Conservation (phyloP, 495 filamentous ascomycete genomes). For the Clavariopsis aquatica region DNA sequence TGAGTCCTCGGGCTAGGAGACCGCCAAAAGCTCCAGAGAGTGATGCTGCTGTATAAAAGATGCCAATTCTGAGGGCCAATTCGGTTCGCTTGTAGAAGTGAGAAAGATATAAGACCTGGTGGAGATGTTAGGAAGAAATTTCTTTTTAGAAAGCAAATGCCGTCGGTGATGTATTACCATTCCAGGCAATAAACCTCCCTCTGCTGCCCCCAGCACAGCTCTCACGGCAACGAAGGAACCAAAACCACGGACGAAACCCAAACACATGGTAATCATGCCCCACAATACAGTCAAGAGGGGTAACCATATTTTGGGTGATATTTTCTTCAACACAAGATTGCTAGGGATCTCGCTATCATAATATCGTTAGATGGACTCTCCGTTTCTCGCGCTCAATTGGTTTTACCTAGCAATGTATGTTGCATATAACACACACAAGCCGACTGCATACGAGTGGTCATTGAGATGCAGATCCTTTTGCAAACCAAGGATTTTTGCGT, state of each 20-base stretch:
- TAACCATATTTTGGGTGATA: constrained; percentile 30
- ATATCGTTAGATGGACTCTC: background rate
- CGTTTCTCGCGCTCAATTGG: background rate
- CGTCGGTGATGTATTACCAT: constrained; percentile 46
- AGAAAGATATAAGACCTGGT: constrained; percentile 43
- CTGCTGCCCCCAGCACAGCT: constrained; percentile 43
- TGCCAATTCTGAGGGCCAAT: constrained; percentile 31
- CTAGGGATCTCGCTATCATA: constrained; percentile 29
- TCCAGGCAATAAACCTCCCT: constrained; percentile 55
- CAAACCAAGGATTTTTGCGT: constrained; percentile 36
- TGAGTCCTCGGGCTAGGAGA: constrained; percentile 24
- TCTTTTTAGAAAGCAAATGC: background rate
- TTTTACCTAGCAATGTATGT: constrained; percentile 52
- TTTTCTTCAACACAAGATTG: constrained; percentile 43
- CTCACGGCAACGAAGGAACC: constrained; percentile 30
- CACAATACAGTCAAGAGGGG: constrained; percentile 30
- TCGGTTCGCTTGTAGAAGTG: constrained; percentile 32
- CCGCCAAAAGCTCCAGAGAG: constrained; percentile 36
- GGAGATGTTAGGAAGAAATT: background rate
- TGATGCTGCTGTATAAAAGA: constrained; percentile 36
- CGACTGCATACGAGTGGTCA: constrained; percentile 33
- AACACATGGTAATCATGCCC: constrained; percentile 34
- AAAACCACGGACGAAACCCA: constrained; percentile 33
- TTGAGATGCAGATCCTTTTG: constrained; percentile 20
- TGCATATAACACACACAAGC: constrained; percentile 55